Percentiles rank a stretch among this genome's conserved stretches.
These are phyloP conservation scores for Leersia perrieri DNA, from an alignment of 176 grass and related monocot species.

Conservation along the genomic window DNA sequence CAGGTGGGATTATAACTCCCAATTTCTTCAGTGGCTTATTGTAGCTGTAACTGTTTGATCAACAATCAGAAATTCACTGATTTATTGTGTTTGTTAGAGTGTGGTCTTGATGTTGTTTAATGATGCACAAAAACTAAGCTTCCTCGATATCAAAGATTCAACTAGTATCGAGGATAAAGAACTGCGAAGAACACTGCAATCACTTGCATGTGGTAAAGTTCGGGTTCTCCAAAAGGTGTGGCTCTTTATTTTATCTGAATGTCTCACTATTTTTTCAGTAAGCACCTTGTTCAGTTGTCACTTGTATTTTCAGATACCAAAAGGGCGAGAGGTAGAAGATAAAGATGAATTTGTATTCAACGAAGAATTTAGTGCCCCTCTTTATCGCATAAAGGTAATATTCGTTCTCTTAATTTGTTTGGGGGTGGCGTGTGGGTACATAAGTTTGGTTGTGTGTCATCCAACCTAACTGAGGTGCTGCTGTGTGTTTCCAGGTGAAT, in stretches of 20 bases:
- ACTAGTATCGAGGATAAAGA: conserved; percentile 98
- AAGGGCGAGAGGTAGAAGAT: conserved; percentile 94
- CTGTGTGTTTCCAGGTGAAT: conserved; percentile 71
- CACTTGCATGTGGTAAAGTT: conserved; percentile 98
- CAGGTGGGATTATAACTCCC: conserved; percentile 53
- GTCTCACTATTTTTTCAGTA: conserved; percentile 26
- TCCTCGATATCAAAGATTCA: conserved; percentile 88
- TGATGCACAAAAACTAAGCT: conserved; percentile 88
- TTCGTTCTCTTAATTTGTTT: background rate
- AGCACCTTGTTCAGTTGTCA: conserved; percentile 9
- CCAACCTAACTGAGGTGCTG: conserved; percentile 29
- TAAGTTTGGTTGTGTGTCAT: background rate
- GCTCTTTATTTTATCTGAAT: background rate
- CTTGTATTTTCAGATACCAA: conserved; percentile 76
- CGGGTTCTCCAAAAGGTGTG: conserved; percentile 94
- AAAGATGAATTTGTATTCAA: conserved; percentile 91
- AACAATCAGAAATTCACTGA: background rate
- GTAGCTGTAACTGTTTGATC: conserved; percentile 1
- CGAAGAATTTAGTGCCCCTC: conserved; percentile 86
- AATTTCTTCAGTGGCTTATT: conserved; percentile 15
- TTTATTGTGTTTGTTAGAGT: conserved; percentile 51
- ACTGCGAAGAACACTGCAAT: conserved; percentile 95
- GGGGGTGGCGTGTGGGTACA: background rate
- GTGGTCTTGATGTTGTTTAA: conserved; percentile 99
- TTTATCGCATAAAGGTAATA: conserved; percentile 96